phyloP scores from a whole-genome alignment of 805 yeast species.

The Isabelozyma gotoi region DNA sequence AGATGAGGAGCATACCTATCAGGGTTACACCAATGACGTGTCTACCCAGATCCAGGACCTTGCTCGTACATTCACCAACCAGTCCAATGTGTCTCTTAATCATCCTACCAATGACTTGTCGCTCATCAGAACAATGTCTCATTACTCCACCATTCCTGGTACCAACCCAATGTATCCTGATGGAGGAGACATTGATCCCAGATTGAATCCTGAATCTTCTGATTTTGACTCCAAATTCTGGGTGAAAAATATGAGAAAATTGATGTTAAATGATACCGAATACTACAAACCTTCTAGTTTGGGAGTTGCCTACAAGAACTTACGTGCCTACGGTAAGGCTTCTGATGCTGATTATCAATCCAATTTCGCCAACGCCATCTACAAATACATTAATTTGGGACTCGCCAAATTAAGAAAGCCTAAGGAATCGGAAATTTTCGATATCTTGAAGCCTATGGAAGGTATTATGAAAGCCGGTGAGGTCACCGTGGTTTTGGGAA shows the following conservation, averaged over 20 bases:
- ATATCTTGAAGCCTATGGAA: slow-evolving; percentile 65
- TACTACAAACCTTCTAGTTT: slow-evolving; percentile 57
- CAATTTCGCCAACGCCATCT: slow-evolving; percentile 42
- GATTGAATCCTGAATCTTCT: slow-evolving; percentile 54
- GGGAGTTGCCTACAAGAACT: slow-evolving; percentile 54
- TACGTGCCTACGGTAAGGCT: slow-evolving; percentile 58
- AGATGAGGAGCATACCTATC: slow-evolving; percentile 5
- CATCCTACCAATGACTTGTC: background rate
- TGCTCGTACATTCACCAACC: slow-evolving; percentile 22
- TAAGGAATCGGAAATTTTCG: slow-evolving; percentile 27
- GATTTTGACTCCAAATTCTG: slow-evolving; percentile 54
- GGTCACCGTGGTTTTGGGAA: slow-evolving; percentile 68
- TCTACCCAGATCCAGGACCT: slow-evolving; percentile 17
- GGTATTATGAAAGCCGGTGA: slow-evolving; percentile 63
- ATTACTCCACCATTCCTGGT: slow-evolving; percentile 48
- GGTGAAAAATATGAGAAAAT: slow-evolving; percentile 58
- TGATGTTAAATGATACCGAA: slow-evolving; percentile 51
- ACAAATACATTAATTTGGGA: slow-evolving; percentile 6
- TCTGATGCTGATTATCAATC: slow-evolving; percentile 62
- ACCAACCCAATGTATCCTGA: slow-evolving; percentile 26
- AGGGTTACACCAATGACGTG: slow-evolving; percentile 13
- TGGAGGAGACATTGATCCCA: slow-evolving; percentile 24
- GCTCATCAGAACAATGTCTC: slow-evolving; percentile 13
- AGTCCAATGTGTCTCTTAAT: background rate
- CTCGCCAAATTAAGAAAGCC: background rate